Evolutionary conservation across 2,329 filamentous ascomycete species (phyloP), one percentile per base, ranked within the genome.

Genomic region (Knoxdaviesia capensis): DNA sequence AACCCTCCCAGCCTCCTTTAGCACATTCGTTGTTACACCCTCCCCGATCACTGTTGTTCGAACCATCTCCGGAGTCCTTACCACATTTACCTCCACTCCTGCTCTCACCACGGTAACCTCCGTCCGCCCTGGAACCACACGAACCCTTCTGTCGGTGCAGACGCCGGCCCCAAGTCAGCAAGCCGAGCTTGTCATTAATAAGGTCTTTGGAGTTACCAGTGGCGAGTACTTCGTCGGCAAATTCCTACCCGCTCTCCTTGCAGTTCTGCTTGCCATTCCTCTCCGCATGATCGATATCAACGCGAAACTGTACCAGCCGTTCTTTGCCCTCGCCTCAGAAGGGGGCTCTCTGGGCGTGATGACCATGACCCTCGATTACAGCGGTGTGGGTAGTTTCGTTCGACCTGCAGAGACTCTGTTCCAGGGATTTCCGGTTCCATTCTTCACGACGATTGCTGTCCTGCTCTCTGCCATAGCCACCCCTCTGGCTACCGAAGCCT

Each of bases 221-320:
- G n/a, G 44, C 43, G 49, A 54, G 42, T 61, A 62, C 43, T 59
- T 65, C 34, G 38, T 59, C 5, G 62, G 61, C 10, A 59, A 59
- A 34, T 65, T 65, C 46, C 49, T 65, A 1, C 63, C 63, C 0
- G 49, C 60, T 1, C 52, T 66, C 3, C 41, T 63, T 1, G 59
- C 59, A 10, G 54, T 65, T 1, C 41, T 58, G 9, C 52, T 64
- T 2, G 54, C 56, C 7, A 57, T 64, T 39, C 56, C 57, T 0
- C 54, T 64, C 33, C 55, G 61, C 3, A 54, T 63, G 20, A 48
- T 65, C 42, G 59, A 63, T 44, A 52, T 56, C 41, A 57, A 59
- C 43, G 59, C 55, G 1, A 60, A 61, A 41, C 53, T 60, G 7
- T 62, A 60, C 36, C 60, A 62, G 44, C 64, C 63, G 1, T 66